These are phyloP conservation scores for Albifimbria verrucaria DNA, from an alignment of 2,329 filamentous ascomycete genomes.

Conservation along the genomic window DNA sequence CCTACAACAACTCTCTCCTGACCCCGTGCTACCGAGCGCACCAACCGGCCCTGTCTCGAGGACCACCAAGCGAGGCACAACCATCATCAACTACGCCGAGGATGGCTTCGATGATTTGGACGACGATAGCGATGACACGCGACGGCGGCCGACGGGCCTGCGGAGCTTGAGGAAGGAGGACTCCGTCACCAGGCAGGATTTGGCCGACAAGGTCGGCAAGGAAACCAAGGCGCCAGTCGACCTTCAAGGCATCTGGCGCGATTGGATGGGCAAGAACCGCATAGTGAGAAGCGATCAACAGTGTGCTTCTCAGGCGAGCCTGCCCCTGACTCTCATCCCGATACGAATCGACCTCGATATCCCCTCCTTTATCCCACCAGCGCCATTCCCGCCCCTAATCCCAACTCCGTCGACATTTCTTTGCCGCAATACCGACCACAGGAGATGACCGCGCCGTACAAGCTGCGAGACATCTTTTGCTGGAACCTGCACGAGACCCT, in stretches of 20 bases:
- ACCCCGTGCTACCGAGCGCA: slow-evolving; percentile 75
- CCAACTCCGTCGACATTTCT: slow-evolving; percentile 64
- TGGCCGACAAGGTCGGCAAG: slow-evolving; percentile 76
- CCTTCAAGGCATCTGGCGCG: slow-evolving; percentile 86
- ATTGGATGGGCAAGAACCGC: slow-evolving; percentile 83
- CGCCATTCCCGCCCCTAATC: slow-evolving; percentile 61
- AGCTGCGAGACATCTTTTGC: slow-evolving; percentile 90
- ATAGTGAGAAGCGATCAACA: slow-evolving; percentile 55
- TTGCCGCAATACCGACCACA: slow-evolving; percentile 75
- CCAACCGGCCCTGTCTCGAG: slow-evolving; percentile 66
- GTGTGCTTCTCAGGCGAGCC: slow-evolving; percentile 62
- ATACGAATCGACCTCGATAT: slow-evolving; percentile 97
- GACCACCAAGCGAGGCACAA: slow-evolving; percentile 96
- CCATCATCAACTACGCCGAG: slow-evolving; percentile 96
- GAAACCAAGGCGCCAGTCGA: slow-evolving; percentile 76
- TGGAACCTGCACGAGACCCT: slow-evolving; percentile 97
- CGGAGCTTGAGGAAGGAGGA: slow-evolving; percentile 81
- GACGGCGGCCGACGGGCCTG: slow-evolving; percentile 78
- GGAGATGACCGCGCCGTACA: slow-evolving; percentile 78
- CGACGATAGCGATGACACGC: slow-evolving; percentile 70
- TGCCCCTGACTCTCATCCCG: slow-evolving; percentile 88
- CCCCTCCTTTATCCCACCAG: slow-evolving; percentile 66
- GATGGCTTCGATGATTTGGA: slow-evolving; percentile 84
- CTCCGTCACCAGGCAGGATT: slow-evolving; percentile 55
- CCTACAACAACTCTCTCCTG: slow-evolving; percentile 88